phyloP scores from a whole-genome alignment of 2,329 filamentous ascomycete species.

The Aspergillus transmontanensis region DNA sequence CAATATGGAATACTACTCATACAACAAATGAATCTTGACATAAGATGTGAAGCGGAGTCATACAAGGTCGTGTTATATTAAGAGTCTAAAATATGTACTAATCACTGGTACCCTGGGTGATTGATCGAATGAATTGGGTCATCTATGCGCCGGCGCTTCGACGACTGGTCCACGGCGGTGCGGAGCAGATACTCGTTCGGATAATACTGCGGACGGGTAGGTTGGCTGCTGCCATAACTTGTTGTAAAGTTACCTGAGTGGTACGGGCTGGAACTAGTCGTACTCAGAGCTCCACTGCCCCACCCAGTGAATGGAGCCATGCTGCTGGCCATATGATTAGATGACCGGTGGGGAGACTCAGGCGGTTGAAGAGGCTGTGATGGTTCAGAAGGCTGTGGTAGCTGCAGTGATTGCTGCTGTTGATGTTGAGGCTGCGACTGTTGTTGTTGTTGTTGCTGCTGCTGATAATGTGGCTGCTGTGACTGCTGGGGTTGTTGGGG shows the following conservation, averaged over 20 bases:
- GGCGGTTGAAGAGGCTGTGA: neutral
- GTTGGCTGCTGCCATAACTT: neutral
- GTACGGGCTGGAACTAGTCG: neutral
- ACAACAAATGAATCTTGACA: too few species aligned
- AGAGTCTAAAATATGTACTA: neutral
- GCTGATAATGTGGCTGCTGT: too few species aligned
- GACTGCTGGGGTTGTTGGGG: neutral
- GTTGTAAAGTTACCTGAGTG: neutral
- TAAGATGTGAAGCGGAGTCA: neutral
- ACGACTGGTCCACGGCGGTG: neutral
- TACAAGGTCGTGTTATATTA: neutral
- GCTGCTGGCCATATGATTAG: neutral
- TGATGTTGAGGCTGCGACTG: too few species aligned
- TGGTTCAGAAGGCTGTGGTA: neutral
- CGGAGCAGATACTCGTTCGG: neutral
- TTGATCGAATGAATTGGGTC: neutral
- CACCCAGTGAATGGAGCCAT: neutral
- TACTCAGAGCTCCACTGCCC: neutral
- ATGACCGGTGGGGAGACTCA: neutral
- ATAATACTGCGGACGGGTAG: neutral
- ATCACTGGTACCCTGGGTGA: neutral
- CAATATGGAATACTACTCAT: too few species aligned
- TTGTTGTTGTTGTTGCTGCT: too few species aligned
- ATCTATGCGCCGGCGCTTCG: conserved; percentile 3
- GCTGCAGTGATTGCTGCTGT: neutral